Evolutionary conservation across 768 basidiomycete genomes (phyloP), one percentile per base, ranked within the genome.

Genomic region (Sporobolomyces pararoseus): DNA sequence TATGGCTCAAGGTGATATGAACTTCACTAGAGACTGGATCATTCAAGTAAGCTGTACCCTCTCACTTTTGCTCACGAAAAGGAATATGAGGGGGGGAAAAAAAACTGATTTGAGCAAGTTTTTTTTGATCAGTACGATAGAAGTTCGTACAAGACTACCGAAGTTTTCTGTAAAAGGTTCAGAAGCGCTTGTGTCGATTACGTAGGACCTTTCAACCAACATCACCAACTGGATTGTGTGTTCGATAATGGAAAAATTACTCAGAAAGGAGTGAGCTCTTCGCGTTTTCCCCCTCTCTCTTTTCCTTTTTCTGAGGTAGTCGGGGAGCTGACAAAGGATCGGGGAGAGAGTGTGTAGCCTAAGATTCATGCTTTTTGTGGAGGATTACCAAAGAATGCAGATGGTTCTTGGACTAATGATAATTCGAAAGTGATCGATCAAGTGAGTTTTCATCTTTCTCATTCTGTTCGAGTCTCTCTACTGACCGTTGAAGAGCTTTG

Each of bases 351-450:
- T 12, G 29, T 34, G n/a, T 25, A 59, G 58, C 58, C 53, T 17
- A 49, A 47, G 34, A 44, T 63, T 39, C 55, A 59, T 37, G 70
- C 70, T 12, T 66, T 66, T 55, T 71, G 70, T 50, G 70, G 70
- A 32, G 70, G 70, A 3, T 13, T 63, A 6, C 37, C 37, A 14
- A 71, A 71, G 65, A 58, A 63, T 35, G 4, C 53, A 7, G 61
- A 66, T 34, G 70, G 70, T 17, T 34, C 37, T 19, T 71, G 70
- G 70, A 54, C 60, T 23, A 61, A 42, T 27, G 50, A 50, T 46
- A 14, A 53, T 31, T 42, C 19, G 19, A 37, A n/a, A 21, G 34
- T 63, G 25, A 42, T 50, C 14, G 70, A 71, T 60, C 51, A 66
- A 58, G 66, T 67, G 23, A 35, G 51, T 51, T 7, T 13, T 35